These are phyloP conservation scores for Maudiozyma barnettii DNA, from an alignment of 805 yeast genomes.

Conservation along the genomic window DNA sequence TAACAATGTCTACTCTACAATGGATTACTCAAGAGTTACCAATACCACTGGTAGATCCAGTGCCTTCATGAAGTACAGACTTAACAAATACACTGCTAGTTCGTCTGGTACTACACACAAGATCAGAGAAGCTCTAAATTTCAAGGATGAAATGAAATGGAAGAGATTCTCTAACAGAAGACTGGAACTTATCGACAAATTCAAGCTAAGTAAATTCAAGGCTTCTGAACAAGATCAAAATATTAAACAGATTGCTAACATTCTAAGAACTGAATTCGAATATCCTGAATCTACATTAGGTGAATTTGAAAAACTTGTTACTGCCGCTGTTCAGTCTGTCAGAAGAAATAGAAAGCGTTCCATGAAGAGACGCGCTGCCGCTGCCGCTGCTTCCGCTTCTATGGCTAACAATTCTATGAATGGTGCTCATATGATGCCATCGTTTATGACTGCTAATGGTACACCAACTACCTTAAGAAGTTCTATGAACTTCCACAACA, in stretches of 20 bases:
- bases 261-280: slow-evolving; percentile 66
- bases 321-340: slow-evolving; percentile 91
- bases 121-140: slow-evolving; percentile 46
- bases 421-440: not conserved
- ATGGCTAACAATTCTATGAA: not conserved
- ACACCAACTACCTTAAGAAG: not conserved
- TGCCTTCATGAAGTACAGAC: slow-evolving; percentile 2
- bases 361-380: slow-evolving; percentile 26
- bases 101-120: slow-evolving; percentile 32
- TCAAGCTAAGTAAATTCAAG: slow-evolving; percentile 49
- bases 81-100: slow-evolving; percentile 1
- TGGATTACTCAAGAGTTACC: slow-evolving; percentile 1
- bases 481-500: not conserved
- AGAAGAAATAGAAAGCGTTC: slow-evolving; percentile 76
- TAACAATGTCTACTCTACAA: slow-evolving; percentile 2
- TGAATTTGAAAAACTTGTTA: slow-evolving; percentile 82
- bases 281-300: slow-evolving; percentile 46
- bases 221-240: slow-evolving; percentile 88
- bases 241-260: slow-evolving; percentile 66
- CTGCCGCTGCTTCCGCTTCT: slow-evolving; percentile 1
- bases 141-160: slow-evolving; percentile 78
- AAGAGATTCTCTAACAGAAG: slow-evolving; percentile 79
- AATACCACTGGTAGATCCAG: slow-evolving; percentile 1
- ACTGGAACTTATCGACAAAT: slow-evolving; percentile 73
- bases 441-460: not conserved